Base-by-base conservation (phyloP, 306 rosid species). In the Lathyrus oleraceus region DNA sequence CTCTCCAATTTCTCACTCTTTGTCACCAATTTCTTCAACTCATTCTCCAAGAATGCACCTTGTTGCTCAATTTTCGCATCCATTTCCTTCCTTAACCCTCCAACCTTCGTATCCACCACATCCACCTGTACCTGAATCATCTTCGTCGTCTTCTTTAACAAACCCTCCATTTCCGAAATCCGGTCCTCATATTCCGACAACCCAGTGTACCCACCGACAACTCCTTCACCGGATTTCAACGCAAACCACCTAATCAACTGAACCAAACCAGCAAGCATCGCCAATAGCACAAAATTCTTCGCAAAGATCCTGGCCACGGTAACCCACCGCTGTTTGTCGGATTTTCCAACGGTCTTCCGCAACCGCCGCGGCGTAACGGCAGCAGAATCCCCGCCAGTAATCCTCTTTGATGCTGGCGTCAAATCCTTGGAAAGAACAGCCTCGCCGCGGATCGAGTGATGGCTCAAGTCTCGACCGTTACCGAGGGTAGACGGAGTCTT, bases 101-200 rank as follows among this genome's bases (percentile, higher is more conserved):
- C 87, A 9, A 89, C 82, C 78, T 91, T 91, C 71, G 86, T 89
- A 66, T 89, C 94, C 58, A 89, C 85, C 3, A 87, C 90, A 54
- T 91, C 97, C 4, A 95, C 95, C 44, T 89, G 96, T 59, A 89
- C 84, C 82, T 91, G 96, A 13, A 86, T 77, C 97, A 87, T 86
- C 81, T 72, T 85, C 0, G 87, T 44, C 2, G 89, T 87, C 17
- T 72, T 84, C 78, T 91, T 95, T 62, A 95, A 40, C 47, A 84
- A 66, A 3, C 84, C 68, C 14, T 95, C 97, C 30, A 91, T 76
- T 27, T 89, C 97, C 2, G 89, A 87, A 70, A 95, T 85, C 65
- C 95, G 53, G 0, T 92, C 90, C 81, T 95, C 97, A 11, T 91
- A 67, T 38, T 91, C 92, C 25, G 87, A 61, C 27, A 78, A 79